Conservation (phyloP, 345 rosid genomes). For the Murraya paniculata region DNA sequence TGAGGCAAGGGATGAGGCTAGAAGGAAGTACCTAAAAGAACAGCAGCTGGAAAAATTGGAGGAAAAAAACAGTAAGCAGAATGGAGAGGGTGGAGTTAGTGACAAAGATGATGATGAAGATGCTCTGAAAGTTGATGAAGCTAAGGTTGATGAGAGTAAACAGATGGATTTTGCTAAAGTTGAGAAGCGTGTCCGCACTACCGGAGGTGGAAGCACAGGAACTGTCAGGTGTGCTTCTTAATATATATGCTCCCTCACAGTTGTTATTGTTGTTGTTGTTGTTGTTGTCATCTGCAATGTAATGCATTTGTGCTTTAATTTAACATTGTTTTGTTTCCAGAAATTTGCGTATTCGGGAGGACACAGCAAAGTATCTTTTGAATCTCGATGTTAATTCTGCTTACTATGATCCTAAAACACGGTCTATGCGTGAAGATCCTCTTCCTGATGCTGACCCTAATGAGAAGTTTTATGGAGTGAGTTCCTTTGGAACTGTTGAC, state of each 20-base stretch:
- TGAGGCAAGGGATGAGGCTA: slow-evolving; percentile 78
- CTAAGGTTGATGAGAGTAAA: slow-evolving; percentile 83
- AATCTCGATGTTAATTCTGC: slow-evolving; percentile 81
- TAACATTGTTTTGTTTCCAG: slow-evolving; percentile 23
- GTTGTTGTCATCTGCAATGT: not conserved
- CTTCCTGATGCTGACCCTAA: slow-evolving; percentile 78
- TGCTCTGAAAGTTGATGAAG: slow-evolving; percentile 81
- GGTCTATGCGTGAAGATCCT: slow-evolving; percentile 82
- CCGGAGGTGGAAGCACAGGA: slow-evolving; percentile 99
- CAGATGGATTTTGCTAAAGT: slow-evolving; percentile 98
- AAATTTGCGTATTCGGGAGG: slow-evolving; percentile 76
- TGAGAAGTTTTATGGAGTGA: slow-evolving; percentile 62
- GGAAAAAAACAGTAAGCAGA: slow-evolving; percentile 59
- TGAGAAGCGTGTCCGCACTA: slow-evolving; percentile 94
- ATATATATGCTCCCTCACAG: not conserved
- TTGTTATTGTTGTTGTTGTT: not conserved
- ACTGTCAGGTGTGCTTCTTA: slow-evolving; percentile 63
- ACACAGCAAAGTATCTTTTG: slow-evolving; percentile 67
- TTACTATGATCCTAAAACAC: slow-evolving; percentile 73
- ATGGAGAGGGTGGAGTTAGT: slow-evolving; percentile 41
- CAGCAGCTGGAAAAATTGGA: slow-evolving; percentile 81
- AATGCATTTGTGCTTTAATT: not conserved
- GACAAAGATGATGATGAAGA: slow-evolving; percentile 79
- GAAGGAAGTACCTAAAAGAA: slow-evolving; percentile 68
- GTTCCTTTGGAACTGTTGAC: slow-evolving; percentile 9